phyloP scores from a whole-genome alignment of 2,329 filamentous ascomycete genomes.

The Lojkania enalia region DNA sequence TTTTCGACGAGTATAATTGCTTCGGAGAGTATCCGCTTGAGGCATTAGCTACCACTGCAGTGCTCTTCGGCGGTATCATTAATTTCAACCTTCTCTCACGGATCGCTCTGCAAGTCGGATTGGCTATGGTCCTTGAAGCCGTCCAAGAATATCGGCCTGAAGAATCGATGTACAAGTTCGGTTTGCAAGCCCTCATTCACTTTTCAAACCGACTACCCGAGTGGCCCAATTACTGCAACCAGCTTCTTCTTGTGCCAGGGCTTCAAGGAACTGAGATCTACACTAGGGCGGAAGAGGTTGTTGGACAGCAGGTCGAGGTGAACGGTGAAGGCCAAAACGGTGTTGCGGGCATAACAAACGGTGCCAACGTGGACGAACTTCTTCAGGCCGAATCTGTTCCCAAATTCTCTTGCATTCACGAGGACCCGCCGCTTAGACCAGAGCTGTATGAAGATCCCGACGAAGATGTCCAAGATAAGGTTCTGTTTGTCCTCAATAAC shows the following conservation, averaged over 20 bases:
- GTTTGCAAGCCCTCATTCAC: constrained; percentile 90
- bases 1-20: constrained; percentile 96
- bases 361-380: constrained; percentile 65
- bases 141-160: constrained; percentile 82
- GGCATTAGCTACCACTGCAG: constrained; percentile 90
- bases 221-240: constrained; percentile 93
- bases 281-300: constrained; percentile 78
- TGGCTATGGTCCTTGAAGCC: constrained; percentile 97
- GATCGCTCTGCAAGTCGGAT: constrained; percentile 87
- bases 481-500: constrained; percentile 96
- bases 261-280: constrained; percentile 84
- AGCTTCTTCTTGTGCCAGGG: constrained; percentile 78
- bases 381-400: constrained; percentile 63
- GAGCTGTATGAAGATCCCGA: constrained; percentile 78
- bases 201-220: constrained; percentile 80
- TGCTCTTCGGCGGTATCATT: constrained; percentile 95
- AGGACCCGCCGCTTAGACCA: constrained; percentile 68
- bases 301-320: constrained; percentile 68
- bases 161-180: constrained; percentile 97
- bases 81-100: constrained; percentile 89
- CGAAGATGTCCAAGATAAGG: constrained; percentile 85
- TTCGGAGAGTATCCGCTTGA: constrained; percentile 97
- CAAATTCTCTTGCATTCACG: constrained; percentile 77
- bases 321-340: constrained; percentile 51
- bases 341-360: constrained; percentile 67